Base-by-base conservation (phyloP, 2,329 filamentous ascomycete genomes). In the Echinosphaeria canescens region DNA sequence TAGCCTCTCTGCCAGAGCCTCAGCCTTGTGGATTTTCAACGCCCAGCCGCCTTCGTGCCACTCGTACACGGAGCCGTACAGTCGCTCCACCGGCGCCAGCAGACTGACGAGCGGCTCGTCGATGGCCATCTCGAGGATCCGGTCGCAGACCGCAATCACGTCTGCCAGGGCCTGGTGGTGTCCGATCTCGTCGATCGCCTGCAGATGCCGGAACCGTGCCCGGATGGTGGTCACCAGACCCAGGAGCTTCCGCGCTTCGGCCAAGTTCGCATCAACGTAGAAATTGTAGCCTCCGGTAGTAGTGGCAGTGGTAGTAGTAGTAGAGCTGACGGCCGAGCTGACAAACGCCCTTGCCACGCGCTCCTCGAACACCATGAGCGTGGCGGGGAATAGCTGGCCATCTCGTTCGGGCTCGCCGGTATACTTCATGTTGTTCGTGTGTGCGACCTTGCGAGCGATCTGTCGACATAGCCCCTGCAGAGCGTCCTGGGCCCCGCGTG, bases 31-130 rank as follows among this genome's bases (percentile, higher is more conserved):
- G 20, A 75, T 67, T 33, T 69, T 69, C 51, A 80, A 91, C 3
- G 85, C 84, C 48, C 92, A 84, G 23, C 75, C 72, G 18, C 68
- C 67, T 42, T 69, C 69, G 44, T 98, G 82, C 88, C 88, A 99
- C 48, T 95, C 82, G 34, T 93, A 74, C 26, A 98, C 66, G 35
- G 75, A 72, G 0, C 59, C 62, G 48, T 95, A 79, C 4, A 99
- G 58, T 34, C 85, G 81, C 47, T 99, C 90, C 3, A 88, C 62
- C 42, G 76, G 80, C 2, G 75, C 78, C 27, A 98, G 64, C 30
- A 91, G 70, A 39, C 76, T 84, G 2, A 82, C 82, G 4, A 98
- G 56, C 1, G 88, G 84, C 29, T 92, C 82, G 2, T 67, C 64
- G 38, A 93, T 72, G 13, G 67, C 59, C 38, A 92, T 67, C 29